Percentiles rank a stretch among this genome's conserved stretches.
Conservation (phyloP, 352 stramenopile species). For the Phytophthora constricta region DNA sequence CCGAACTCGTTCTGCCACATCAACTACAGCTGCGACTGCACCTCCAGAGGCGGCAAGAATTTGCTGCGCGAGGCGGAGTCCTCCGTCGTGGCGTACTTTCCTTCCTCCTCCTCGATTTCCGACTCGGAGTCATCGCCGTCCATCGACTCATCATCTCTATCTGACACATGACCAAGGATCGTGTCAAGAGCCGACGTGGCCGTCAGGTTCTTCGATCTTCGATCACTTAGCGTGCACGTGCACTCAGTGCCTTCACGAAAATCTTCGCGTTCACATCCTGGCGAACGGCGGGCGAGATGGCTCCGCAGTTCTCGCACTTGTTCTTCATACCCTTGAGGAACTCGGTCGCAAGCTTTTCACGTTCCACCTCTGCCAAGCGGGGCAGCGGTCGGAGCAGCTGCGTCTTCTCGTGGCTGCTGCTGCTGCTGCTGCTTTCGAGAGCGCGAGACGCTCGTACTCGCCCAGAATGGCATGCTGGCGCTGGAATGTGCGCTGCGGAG, state of each 20-base stretch:
- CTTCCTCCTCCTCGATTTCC: slow-evolving; percentile 80
- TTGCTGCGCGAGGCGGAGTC: slow-evolving; percentile 84
- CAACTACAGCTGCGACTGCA: too few relatives aligned
- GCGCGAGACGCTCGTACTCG: slow-evolving; percentile 88
- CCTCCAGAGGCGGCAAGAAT: too few relatives aligned
- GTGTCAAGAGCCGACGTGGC: too few relatives aligned
- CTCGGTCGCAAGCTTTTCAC: too few relatives aligned
- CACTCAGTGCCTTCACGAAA: slow-evolving; percentile 93
- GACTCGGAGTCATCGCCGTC: slow-evolving; percentile 69
- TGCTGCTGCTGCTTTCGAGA: slow-evolving; percentile 48
- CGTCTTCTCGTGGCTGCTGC: slow-evolving; percentile 33
- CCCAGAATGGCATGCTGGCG: slow-evolving; percentile 87
- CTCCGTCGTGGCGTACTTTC: slow-evolving; percentile 63
- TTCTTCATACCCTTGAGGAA: too few relatives aligned
- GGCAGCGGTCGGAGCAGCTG: too few relatives aligned
- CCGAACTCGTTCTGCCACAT: too few relatives aligned
- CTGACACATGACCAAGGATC: slow-evolving; percentile 73
- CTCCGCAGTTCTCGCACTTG: too few relatives aligned
- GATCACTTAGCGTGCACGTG: slow-evolving; percentile 81
- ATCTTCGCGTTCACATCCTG: too few relatives aligned
- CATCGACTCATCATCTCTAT: slow-evolving; percentile 44
- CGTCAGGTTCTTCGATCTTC: slow-evolving; percentile 85
- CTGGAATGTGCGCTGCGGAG: slow-evolving; percentile 71
- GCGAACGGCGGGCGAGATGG: too few relatives aligned
- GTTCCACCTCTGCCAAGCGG: too few relatives aligned